Evolutionary conservation across 768 basidiomycete species (phyloP).

Genomic region (Russula griseocarnosa): DNA sequence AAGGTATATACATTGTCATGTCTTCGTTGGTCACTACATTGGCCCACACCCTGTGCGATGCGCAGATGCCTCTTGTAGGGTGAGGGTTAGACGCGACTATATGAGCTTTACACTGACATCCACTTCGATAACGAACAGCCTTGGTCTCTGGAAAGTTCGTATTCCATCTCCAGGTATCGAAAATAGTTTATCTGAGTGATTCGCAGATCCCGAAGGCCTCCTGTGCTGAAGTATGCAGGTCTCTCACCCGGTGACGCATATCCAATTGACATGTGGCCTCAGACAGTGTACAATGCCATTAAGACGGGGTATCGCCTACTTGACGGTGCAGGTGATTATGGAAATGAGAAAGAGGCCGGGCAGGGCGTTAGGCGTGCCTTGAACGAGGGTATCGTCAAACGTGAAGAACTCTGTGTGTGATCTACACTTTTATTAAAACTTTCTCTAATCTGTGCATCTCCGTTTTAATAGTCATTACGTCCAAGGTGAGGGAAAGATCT

Average conservation of each 20-base stretch:
- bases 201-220: conserved; percentile 52
- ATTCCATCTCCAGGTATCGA: not conserved
- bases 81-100: conserved; percentile 35
- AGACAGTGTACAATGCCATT: conserved; percentile 83
- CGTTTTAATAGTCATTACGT: conserved; percentile 61
- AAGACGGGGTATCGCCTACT: conserved; percentile 84
- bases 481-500: conserved; percentile 49
- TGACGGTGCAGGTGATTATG: conserved; percentile 83
- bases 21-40: conserved; percentile 4
- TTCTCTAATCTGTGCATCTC: conserved; percentile 3
- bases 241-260: not conserved
- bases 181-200: not conserved
- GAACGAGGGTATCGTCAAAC: conserved; percentile 74
- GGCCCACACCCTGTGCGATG: conserved; percentile 4
- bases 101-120: conserved; percentile 15
- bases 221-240: conserved; percentile 51
- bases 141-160: conserved; percentile 68
- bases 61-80: conserved; percentile 70
- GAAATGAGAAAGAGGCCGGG: conserved; percentile 84
- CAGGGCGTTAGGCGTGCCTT: conserved; percentile 76
- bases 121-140: conserved; percentile 37
- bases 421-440: not conserved
- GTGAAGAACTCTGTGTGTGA: conserved; percentile 78
- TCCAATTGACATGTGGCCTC: conserved; percentile 3
- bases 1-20: conserved; percentile 40